Evolutionary conservation across 148 eudicot genomes (phyloP).

Genomic region (Beta vulgaris): DNA sequence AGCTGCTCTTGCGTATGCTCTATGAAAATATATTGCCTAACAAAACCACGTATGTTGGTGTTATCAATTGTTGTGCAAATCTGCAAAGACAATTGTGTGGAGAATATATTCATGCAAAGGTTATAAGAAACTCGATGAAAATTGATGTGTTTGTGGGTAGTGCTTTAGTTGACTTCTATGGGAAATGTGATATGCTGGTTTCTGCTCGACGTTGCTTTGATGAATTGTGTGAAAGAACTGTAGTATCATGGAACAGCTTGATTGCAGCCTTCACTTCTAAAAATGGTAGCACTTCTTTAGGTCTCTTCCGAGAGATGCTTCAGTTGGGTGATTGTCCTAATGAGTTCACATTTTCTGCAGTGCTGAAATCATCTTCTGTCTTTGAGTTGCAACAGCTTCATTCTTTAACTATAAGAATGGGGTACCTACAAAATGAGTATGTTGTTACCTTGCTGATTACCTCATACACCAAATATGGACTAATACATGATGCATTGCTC

Average conservation of each 20-base stretch:
- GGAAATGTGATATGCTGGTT: conserved; percentile 39
- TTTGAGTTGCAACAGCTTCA: conserved; percentile 58
- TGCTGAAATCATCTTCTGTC: conserved; percentile 39
- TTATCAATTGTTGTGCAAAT: conserved; percentile 47
- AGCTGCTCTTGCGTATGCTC: conserved; percentile 36
- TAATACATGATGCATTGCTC: conserved; percentile 48
- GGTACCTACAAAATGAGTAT: conserved; percentile 43
- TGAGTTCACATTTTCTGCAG: conserved; percentile 53
- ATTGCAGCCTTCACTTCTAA: conserved; percentile 42
- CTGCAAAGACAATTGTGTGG: conserved; percentile 35
- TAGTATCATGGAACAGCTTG: conserved; percentile 73
- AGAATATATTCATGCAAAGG: conserved; percentile 54
- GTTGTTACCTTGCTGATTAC: conserved; percentile 55
- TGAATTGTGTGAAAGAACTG: conserved; percentile 48
- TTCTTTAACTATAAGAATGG: conserved; percentile 45
- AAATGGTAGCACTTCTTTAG: conserved; percentile 21
- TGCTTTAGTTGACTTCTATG: conserved; percentile 67
- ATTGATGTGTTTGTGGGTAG: conserved; percentile 58
- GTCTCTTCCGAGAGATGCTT: conserved; percentile 52
- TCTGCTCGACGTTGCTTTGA: conserved; percentile 58
- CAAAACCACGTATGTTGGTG: conserved; percentile 41
- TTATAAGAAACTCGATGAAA: conserved; percentile 40
- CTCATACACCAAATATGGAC: conserved; percentile 58
- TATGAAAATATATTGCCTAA: conserved; percentile 42
- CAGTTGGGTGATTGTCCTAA: conserved; percentile 44